A percentile compares a stretch with the other conserved stretches of the same genome.
Evolutionary conservation across 306 rosid species (phyloP).

Genomic region (Luffa aegyptiaca): DNA sequence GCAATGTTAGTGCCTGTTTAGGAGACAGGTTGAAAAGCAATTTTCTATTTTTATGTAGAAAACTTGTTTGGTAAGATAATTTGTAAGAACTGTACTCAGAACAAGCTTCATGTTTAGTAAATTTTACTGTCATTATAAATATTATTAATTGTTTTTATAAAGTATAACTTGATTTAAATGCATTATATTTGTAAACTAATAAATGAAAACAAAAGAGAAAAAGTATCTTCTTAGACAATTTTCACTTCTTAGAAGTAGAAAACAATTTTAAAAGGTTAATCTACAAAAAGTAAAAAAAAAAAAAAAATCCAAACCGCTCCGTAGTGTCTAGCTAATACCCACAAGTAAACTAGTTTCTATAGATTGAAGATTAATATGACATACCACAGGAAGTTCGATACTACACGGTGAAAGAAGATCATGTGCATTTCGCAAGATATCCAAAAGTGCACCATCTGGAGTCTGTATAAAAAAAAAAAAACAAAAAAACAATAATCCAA

Average conservation of each 20-base stretch:
- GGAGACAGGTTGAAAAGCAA: neutral
- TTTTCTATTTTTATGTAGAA: neutral
- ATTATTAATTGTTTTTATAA: neutral
- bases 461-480: slow-evolving; percentile 37
- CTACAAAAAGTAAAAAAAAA: neutral
- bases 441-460: slow-evolving; percentile 85
- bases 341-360: neutral
- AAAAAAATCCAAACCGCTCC: neutral
- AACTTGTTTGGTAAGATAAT: neutral
- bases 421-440: slow-evolving; percentile 64
- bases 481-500: neutral
- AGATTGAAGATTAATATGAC: neutral
- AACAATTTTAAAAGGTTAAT: neutral
- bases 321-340: neutral
- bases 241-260: neutral
- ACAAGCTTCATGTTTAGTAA: neutral
- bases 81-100: neutral
- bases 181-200: neutral
- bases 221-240: neutral
- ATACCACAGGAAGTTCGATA: slow-evolving; percentile 73
- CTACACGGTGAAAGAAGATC: slow-evolving; percentile 78
- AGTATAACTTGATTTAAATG: neutral
- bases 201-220: neutral
- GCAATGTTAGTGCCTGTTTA: neutral
- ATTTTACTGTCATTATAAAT: neutral